Conservation (phyloP, 139 green algal genomes). For the Dunaliella sp. region DNA sequence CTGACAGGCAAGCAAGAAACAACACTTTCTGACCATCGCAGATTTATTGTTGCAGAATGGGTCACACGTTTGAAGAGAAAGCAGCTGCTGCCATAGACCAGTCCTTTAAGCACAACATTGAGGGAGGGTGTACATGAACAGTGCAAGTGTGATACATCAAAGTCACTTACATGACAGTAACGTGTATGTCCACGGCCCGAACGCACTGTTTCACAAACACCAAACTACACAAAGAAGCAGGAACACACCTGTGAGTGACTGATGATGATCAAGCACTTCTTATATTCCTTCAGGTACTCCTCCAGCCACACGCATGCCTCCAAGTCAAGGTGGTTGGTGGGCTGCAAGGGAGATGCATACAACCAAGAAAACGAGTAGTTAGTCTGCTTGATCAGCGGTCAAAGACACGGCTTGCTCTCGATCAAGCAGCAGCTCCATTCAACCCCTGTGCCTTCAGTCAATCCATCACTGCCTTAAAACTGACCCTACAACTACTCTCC, state of each 20-base stretch:
- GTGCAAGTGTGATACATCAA: no score
- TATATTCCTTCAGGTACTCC: conserved; percentile 87
- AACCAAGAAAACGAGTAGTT: conserved; percentile 11
- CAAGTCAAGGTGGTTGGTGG: conserved; percentile 78
- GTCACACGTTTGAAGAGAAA: no score
- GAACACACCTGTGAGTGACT: conserved; percentile 74
- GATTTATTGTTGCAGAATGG: no score
- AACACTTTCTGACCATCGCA: no score
- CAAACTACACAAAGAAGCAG: conserved; percentile 3
- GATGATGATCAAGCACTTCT: conserved; percentile 88
- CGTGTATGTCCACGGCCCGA: no score
- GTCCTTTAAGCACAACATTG: no score
- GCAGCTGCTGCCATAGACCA: no score
- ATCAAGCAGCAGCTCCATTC: background rate
- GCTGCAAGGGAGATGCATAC: conserved; percentile 57
- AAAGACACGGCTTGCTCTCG: background rate
- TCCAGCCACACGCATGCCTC: conserved; percentile 98
- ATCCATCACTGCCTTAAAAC: background rate
- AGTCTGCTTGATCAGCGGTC: background rate
- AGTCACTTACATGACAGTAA: no score
- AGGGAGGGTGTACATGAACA: no score
- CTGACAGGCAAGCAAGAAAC: no score
- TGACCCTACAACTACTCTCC: background rate
- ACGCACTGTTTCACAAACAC: no score
- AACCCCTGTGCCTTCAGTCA: background rate